Evolutionary conservation across 2,329 filamentous ascomycete genomes (phyloP), one percentile per base, ranked within the genome.

Genomic region (Phaeophleospora eucalypticola): DNA sequence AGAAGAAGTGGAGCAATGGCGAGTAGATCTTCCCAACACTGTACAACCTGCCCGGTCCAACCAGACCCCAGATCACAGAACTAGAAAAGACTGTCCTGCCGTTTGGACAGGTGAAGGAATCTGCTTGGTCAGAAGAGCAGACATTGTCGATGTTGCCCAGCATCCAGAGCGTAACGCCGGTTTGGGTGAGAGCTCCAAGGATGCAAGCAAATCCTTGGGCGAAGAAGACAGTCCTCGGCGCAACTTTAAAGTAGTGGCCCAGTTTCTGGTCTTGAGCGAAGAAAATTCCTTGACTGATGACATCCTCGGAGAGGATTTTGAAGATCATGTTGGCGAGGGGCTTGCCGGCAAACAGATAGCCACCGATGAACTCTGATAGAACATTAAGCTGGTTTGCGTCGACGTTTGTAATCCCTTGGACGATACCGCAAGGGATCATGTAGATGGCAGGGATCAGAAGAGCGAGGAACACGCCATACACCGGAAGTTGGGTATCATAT

Each of bases 401-500:
- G 17, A 63, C 60, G 38, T 62, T 64, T 8, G 89, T 94, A 56
- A 94, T 88, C 14, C 88, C 89, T 86, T 93, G 94, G 60, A 95
- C 86, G 63, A 94, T 93, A 51, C 89, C 89, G 54, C 93, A 91
- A 9, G 89, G 89, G 49, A 95, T 88, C 71, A 94, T 94, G 51
- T 94, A 84, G 45, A 91, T 68, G 16, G 83, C 82, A 51, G 87
- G 89, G 44, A 94, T 88, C 19, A 75, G 79, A 2, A 95, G 76
- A 1, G 89, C 86, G 4, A 95, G 76, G 14, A 94, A 73, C 2
- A 95, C 74, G 3, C 89, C 89, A 60, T 93, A 93, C 85, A 89
- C 94, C 0, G 89, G 89, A 14, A 63, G 51, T 40, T 61, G 39
- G 1, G 59, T 62, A 18, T 59, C 36, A 40, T 53, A 63, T 12